phyloP scores from a whole-genome alignment of 148 eudicot genomes.

The Rhododendron vialii region DNA sequence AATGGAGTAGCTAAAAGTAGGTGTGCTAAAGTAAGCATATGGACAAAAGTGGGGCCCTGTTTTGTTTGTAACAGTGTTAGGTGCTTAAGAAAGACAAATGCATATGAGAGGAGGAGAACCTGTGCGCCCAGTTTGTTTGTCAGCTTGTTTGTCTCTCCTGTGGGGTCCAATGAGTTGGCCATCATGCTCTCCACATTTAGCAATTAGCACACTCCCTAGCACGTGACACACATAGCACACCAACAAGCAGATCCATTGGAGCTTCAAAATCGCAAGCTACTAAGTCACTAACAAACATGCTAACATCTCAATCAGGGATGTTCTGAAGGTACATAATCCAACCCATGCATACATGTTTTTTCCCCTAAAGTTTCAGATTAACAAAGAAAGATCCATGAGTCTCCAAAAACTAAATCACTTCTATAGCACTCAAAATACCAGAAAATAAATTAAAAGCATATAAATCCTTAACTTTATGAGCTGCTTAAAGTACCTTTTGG shows the following conservation, averaged over 20 bases:
- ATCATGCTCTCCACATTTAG: neutral
- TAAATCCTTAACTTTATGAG: neutral
- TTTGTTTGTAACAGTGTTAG: neutral
- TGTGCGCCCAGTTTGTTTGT: neutral
- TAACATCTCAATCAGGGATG: neutral
- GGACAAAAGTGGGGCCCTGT: neutral
- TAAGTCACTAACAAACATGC: neutral
- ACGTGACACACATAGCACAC: neutral
- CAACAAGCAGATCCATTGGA: neutral
- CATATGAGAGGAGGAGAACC: neutral
- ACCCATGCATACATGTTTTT: neutral
- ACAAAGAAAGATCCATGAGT: neutral
- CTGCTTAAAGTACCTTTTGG: slow-evolving; percentile 11
- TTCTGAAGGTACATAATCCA: neutral
- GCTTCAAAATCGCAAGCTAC: neutral
- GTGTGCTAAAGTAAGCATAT: neutral
- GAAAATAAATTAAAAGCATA: neutral
- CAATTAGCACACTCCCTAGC: neutral
- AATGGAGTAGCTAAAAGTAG: neutral
- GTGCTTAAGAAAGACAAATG: neutral
- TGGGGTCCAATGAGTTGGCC: neutral
- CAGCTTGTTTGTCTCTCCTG: neutral
- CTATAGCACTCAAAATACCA: neutral
- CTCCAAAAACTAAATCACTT: neutral
- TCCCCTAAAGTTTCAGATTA: neutral